Base-by-base conservation (phyloP, 148 eudicot species). In the Beta vulgaris region DNA sequence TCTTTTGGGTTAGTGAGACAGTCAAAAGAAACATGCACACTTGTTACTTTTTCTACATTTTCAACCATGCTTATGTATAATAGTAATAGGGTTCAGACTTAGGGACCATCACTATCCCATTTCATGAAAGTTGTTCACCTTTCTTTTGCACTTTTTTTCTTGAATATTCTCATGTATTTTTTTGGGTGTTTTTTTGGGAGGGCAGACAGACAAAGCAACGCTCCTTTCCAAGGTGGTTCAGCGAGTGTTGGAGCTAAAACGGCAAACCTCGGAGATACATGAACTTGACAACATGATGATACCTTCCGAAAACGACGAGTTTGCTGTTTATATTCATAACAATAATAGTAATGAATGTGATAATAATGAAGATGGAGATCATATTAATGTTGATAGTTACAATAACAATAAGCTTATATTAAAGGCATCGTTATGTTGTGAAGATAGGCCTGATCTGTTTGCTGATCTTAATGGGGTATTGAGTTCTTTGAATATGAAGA, bases 161-260 rank as follows among this genome's bases (percentile, higher is more conserved):
- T 28, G 25, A 46, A 13, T 10, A 29, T 35, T 43, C 65, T 51
- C 34, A 9, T 53, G 25, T 1, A 31, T 63, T 32, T 49, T 48
- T 36, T 1, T 7, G 29, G 4, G 16, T 23, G 8, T 29, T 44
- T 19, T 43, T 68, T 21, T 36, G 39, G 39, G 39, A 19, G n/a
- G 12, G 35, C 78, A 84, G 86, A 84, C 84, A 44, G 86, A 84
- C 81, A 84, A 84, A 60, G 86, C 86, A 32, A 84, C 86, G 61
- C 83, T 84, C 11, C 86, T 84, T 43, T 76, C 84, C 61, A 84
- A 84, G 79, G 86, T 84, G 11, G 86, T 84, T 23, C 83, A 80
- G 54, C 60, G 86, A 60, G 83, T 84, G 81, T 43, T 74, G 42
- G 86, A 84, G 57, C 71, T 84, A 21, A 84, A 80, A 54, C 84